These are phyloP conservation scores for Schwanniomyces occidentalis DNA, from an alignment of 805 yeast genomes.

Conservation along the genomic window DNA sequence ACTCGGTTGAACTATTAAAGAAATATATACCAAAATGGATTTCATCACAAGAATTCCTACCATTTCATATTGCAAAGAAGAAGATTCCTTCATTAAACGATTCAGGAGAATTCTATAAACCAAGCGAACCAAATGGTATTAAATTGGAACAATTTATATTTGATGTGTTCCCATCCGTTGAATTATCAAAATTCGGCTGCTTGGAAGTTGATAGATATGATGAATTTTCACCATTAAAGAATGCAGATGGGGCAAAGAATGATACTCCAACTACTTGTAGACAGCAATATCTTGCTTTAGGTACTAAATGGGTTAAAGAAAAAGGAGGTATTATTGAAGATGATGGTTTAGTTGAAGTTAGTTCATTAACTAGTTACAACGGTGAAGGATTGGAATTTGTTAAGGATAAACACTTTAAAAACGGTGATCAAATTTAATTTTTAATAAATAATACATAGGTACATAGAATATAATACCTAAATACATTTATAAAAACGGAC, in stretches of 20 bases:
- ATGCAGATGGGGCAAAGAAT: slow-evolving; percentile 76
- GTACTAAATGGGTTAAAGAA: slow-evolving; percentile 68
- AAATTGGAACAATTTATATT: slow-evolving; percentile 96
- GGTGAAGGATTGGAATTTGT: slow-evolving; percentile 70
- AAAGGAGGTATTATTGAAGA: slow-evolving; percentile 65
- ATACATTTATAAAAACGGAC: no score
- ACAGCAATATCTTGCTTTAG: slow-evolving; percentile 59
- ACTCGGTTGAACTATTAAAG: slow-evolving; percentile 72
- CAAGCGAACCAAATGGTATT: slow-evolving; percentile 83
- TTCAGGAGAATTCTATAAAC: slow-evolving; percentile 48
- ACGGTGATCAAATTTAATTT: slow-evolving; percentile 32
- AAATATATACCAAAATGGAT: slow-evolving; percentile 69
- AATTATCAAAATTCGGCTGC: slow-evolving; percentile 75
- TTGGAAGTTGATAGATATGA: slow-evolving; percentile 82
- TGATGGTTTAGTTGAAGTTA: slow-evolving; percentile 66
- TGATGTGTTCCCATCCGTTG: slow-evolving; percentile 86
- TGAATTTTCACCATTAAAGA: slow-evolving; percentile 94
- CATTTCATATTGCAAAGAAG: slow-evolving; percentile 94
- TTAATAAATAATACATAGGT: no score
- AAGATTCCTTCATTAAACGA: slow-evolving; percentile 67
- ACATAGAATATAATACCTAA: no score
- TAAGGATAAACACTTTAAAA: slow-evolving; percentile 43
- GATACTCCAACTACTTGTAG: slow-evolving; percentile 88
- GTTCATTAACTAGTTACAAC: slow-evolving; percentile 69
- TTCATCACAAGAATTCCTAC: slow-evolving; percentile 61